phyloP scores from a whole-genome alignment of 257 asterid species.

The Nicotiana knightiana region DNA sequence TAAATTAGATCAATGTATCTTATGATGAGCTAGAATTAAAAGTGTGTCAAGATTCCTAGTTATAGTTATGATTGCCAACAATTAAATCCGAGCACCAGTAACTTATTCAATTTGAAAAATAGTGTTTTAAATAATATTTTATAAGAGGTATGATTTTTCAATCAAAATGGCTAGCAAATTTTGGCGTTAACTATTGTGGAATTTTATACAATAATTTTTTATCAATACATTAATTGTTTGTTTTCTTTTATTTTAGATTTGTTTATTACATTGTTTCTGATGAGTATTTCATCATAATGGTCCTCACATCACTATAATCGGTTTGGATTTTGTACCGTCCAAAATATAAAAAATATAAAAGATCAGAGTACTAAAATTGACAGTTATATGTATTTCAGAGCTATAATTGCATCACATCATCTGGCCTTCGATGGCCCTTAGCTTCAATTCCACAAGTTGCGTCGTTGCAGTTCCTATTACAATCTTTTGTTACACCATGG shows the following conservation, averaged over 20 bases:
- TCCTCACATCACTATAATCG: neutral
- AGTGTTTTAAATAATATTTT: neutral
- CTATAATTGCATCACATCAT: neutral
- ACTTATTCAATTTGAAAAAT: neutral
- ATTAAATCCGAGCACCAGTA: neutral
- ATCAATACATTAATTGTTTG: neutral
- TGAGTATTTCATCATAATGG: neutral
- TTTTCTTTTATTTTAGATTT: neutral
- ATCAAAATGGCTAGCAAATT: no score
- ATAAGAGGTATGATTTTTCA: neutral
- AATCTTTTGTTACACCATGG: neutral
- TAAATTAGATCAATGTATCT: no score
- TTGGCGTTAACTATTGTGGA: no score
- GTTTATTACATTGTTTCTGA: neutral
- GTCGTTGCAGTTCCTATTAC: no score
- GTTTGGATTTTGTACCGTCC: neutral
- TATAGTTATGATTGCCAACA: neutral
- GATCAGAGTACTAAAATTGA: neutral
- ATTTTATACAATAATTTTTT: neutral
- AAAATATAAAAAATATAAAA: neutral
- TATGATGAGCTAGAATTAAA: neutral
- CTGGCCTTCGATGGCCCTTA: neutral
- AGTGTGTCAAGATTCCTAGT: neutral
- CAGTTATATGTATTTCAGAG: neutral
- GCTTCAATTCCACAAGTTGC: neutral